Evolutionary conservation across 2,329 filamentous ascomycete species (phyloP).

Genomic region (Aurifilum marmelostoma): DNA sequence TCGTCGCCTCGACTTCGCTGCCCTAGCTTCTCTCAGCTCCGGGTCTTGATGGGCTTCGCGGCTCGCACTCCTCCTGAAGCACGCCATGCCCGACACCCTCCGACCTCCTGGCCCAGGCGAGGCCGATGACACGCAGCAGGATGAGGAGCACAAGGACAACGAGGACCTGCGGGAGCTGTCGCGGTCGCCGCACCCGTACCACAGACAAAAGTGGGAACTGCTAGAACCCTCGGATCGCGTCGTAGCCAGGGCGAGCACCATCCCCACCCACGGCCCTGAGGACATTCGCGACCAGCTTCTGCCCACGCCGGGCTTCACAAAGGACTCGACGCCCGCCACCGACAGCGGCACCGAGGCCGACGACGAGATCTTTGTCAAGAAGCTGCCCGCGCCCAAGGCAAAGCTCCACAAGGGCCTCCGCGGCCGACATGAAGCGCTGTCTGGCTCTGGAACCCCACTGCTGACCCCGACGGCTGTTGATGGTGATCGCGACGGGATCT

Average conservation of each 20-base stretch:
- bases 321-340: slow-evolving; percentile 66
- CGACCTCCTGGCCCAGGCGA: slow-evolving; percentile 40
- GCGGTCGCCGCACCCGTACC: slow-evolving; percentile 71
- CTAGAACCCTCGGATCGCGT: slow-evolving; percentile 46
- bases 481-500: slow-evolving; percentile 41
- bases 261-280: slow-evolving; percentile 29
- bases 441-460: slow-evolving; percentile 59
- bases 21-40: slow-evolving; percentile 4
- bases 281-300: slow-evolving; percentile 33
- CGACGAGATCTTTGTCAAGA: slow-evolving; percentile 87
- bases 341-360: slow-evolving; percentile 95
- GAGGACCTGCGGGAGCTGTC: slow-evolving; percentile 53
- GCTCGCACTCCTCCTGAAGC: slow-evolving; percentile 33
- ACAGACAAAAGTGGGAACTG: slow-evolving; percentile 60
- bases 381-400: slow-evolving; percentile 77
- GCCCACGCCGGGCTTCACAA: slow-evolving; percentile 42
- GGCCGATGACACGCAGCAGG: slow-evolving; percentile 31
- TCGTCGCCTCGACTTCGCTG: not conserved
- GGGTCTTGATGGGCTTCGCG: slow-evolving; percentile 22
- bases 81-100: slow-evolving; percentile 53
- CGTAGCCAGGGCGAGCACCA: slow-evolving; percentile 33
- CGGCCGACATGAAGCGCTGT: slow-evolving; percentile 58
- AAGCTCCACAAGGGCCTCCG: slow-evolving; percentile 78
- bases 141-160: slow-evolving; percentile 38
- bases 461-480: slow-evolving; percentile 52